Evolutionary conservation across 306 rosid genomes (phyloP).

Genomic region (Ziziphus jujuba): DNA sequence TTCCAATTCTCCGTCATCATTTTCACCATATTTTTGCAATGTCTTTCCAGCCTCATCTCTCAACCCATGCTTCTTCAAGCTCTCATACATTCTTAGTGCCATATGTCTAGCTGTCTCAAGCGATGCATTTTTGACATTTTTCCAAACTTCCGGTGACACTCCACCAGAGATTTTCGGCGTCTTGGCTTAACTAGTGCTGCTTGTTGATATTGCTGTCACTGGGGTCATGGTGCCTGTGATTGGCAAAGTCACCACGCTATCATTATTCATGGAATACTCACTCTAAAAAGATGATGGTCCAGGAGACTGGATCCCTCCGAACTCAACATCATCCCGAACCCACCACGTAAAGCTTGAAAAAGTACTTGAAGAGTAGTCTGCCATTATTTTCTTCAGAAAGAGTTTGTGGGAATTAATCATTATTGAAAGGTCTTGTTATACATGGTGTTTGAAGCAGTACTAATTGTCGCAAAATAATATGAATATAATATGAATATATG

Average conservation of each 20-base stretch:
- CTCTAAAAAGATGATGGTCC: background rate
- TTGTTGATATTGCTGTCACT: background rate
- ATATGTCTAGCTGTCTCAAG: conserved; percentile 4
- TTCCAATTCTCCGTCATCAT: conserved; percentile 1
- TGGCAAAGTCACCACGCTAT: background rate
- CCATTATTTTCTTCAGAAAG: background rate
- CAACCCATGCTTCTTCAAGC: conserved; percentile 6
- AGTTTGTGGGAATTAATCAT: too few species aligned
- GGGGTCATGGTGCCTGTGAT: background rate
- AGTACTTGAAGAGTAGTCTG: background rate
- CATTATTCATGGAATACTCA: background rate
- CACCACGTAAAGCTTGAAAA: background rate
- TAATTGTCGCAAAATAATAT: too few species aligned
- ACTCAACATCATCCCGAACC: conserved; percentile 5
- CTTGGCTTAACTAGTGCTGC: background rate
- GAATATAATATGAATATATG: too few species aligned
- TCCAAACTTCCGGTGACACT: background rate
- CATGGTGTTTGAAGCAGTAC: too few species aligned
- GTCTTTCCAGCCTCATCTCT: conserved; percentile 5
- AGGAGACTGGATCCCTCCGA: background rate
- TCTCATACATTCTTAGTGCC: conserved; percentile 3
- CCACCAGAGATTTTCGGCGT: background rate
- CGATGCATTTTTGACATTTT: background rate
- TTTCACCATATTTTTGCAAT: background rate
- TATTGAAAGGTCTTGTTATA: too few species aligned